A percentile compares a stretch with the other conserved stretches of the same genome.
These are phyloP conservation scores for Dactylonectria estremocensis DNA, from an alignment of 2,329 filamentous ascomycete species.

Conservation along the genomic window DNA sequence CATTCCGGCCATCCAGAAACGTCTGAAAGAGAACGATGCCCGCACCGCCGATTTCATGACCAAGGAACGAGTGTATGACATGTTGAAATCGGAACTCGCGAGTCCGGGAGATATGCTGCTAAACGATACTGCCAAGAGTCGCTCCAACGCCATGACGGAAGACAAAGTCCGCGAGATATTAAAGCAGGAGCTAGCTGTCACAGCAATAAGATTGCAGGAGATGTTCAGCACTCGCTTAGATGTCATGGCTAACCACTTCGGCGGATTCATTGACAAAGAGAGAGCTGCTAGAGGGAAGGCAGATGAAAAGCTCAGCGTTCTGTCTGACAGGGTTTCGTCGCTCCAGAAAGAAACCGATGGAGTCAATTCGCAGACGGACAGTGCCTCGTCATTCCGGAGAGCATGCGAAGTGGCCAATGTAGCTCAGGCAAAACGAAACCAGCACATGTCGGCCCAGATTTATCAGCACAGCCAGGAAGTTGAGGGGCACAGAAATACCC, in stretches of 20 bases:
- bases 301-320: slow-evolving; percentile 24
- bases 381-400: slow-evolving; percentile 15
- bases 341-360: neutral
- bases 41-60: neutral
- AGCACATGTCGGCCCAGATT: neutral
- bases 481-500: slow-evolving; percentile 6
- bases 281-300: slow-evolving; percentile 29
- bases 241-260: slow-evolving; percentile 32
- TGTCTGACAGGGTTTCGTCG: no score
- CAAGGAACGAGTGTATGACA: no score
- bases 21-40: neutral
- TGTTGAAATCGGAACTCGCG: no score
- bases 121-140: no score
- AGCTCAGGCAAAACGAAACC: neutral
- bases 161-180: slow-evolving; percentile 32
- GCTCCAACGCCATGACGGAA: slow-evolving; percentile 13
- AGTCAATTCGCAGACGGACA: slow-evolving; percentile 14
- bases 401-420: slow-evolving; percentile 8
- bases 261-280: slow-evolving; percentile 41
- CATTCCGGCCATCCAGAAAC: slow-evolving; percentile 16
- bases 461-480: slow-evolving; percentile 23
- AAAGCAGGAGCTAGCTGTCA: slow-evolving; percentile 16
- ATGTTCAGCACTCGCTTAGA: slow-evolving; percentile 11
- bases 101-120: no score
- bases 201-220: slow-evolving; percentile 27